Evolutionary conservation across 2,329 filamentous ascomycete genomes (phyloP).

Genomic region (Beauveria australis): DNA sequence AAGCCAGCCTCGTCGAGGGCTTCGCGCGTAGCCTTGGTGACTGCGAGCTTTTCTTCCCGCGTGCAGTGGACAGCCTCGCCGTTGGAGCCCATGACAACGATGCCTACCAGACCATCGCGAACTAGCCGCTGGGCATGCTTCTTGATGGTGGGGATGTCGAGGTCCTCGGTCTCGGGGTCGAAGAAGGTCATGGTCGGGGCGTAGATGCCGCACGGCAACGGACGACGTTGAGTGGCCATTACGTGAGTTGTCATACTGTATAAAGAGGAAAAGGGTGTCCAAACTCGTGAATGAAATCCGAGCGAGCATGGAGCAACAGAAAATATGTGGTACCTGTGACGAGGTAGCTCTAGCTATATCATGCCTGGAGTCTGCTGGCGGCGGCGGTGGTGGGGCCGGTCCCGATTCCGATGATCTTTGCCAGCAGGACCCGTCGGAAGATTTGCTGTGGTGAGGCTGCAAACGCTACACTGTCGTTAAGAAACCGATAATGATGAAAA

Average conservation of each 20-base stretch:
- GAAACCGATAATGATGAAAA: no score
- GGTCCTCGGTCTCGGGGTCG: slow-evolving; percentile 71
- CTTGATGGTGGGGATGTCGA: slow-evolving; percentile 73
- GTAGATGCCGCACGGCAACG: slow-evolving; percentile 75
- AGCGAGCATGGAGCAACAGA: not conserved
- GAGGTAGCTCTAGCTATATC: not conserved
- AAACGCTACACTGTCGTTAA: no score
- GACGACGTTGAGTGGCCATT: slow-evolving; percentile 31
- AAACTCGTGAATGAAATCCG: not conserved
- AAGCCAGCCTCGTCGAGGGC: slow-evolving; percentile 77
- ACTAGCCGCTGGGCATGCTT: slow-evolving; percentile 73
- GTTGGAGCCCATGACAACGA: slow-evolving; percentile 85
- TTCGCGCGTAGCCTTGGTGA: slow-evolving; percentile 70
- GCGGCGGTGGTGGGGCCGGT: slow-evolving; percentile 5
- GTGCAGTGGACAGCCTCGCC: slow-evolving; percentile 83
- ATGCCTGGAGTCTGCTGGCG: not conserved
- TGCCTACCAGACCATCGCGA: slow-evolving; percentile 67
- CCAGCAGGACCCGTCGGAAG: not conserved
- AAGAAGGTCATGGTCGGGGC: slow-evolving; percentile 90
- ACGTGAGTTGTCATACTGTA: not conserved
- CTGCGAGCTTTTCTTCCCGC: slow-evolving; percentile 64
- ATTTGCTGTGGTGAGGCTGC: not conserved
- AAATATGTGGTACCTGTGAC: not conserved
- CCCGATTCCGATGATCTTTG: not conserved
- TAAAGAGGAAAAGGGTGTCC: not conserved